Conservation (phyloP, 2,329 filamentous ascomycete species). For the Grosmannia huntii region DNA sequence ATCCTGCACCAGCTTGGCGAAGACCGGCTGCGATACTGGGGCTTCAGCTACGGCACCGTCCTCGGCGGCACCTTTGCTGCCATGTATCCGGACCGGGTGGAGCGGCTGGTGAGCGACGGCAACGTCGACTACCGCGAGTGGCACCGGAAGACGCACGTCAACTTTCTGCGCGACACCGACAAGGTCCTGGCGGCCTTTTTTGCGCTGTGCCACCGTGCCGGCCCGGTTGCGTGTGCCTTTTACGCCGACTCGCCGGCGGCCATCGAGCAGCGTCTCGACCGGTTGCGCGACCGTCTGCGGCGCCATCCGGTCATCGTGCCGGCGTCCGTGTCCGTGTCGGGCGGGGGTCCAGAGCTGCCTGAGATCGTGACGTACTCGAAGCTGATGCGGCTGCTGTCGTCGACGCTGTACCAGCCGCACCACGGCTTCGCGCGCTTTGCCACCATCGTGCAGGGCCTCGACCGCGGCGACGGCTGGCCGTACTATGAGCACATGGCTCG, state of each 20-base stretch:
- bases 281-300: constrained; percentile 28
- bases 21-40: constrained; percentile 36
- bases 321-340: not conserved
- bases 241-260: constrained; percentile 21
- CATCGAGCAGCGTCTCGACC: constrained; percentile 26
- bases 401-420: constrained; percentile 32
- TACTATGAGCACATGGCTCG: constrained; percentile 24
- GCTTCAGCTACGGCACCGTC: constrained; percentile 41
- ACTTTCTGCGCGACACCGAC: constrained; percentile 41
- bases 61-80: constrained; percentile 39
- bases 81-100: constrained; percentile 37
- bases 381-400: constrained; percentile 29
- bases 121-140: constrained; percentile 43
- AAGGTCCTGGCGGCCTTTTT: constrained; percentile 40
- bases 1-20: constrained; percentile 29
- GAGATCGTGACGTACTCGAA: constrained; percentile 37
- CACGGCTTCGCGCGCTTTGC: constrained; percentile 29
- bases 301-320: constrained; percentile 30
- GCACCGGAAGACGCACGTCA: constrained; percentile 30
- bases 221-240: constrained; percentile 33
- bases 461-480: constrained; percentile 28
- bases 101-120: constrained; percentile 37
- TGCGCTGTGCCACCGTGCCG: constrained; percentile 37
- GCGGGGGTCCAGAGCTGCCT: constrained; percentile 27
- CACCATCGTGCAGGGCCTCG: constrained; percentile 27